Percentiles rank a stretch among this genome's conserved stretches.
Conservation (phyloP, 371 early-diverging fungal species). For the Syncephalastrum monosporum region DNA sequence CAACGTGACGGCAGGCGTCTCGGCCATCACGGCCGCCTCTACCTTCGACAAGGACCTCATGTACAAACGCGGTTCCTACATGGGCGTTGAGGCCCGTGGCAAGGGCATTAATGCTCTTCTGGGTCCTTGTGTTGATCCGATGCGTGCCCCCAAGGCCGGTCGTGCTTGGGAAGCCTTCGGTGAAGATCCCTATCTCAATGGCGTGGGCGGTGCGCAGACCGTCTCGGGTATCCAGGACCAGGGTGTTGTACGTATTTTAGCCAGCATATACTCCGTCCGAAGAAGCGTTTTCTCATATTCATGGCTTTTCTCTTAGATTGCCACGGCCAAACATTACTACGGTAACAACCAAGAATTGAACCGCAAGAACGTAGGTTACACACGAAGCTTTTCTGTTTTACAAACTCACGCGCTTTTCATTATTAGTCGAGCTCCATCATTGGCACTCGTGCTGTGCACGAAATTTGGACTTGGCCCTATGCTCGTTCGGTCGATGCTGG, state of each 20-base stretch:
- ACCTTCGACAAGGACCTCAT: slow-evolving; percentile 52
- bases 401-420: not conserved
- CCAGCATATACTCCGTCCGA: not conserved
- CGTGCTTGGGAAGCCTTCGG: slow-evolving; percentile 63
- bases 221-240: slow-evolving; percentile 38
- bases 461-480: slow-evolving; percentile 56
- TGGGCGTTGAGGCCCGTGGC: slow-evolving; percentile 52
- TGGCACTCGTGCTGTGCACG: slow-evolving; percentile 51
- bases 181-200: slow-evolving; percentile 62
- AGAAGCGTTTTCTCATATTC: not conserved
- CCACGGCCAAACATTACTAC: slow-evolving; percentile 56
- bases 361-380: slow-evolving; percentile 14
- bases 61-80: slow-evolving; percentile 38
- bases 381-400: too few species aligned
- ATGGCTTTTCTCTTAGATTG: slow-evolving; percentile 23
- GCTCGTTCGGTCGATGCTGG: slow-evolving; percentile 44
- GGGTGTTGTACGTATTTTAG: slow-evolving; percentile 33
- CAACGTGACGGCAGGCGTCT: slow-evolving; percentile 46
- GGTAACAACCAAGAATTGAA: slow-evolving; percentile 53
- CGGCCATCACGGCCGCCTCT: slow-evolving; percentile 55
- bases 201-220: slow-evolving; percentile 29
- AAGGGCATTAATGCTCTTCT: slow-evolving; percentile 52
- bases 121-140: slow-evolving; percentile 52
- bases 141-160: slow-evolving; percentile 47
- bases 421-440: slow-evolving; percentile 29